Conservation (phyloP, 2,329 filamentous ascomycete species). For the Aspergillus floridensis region DNA sequence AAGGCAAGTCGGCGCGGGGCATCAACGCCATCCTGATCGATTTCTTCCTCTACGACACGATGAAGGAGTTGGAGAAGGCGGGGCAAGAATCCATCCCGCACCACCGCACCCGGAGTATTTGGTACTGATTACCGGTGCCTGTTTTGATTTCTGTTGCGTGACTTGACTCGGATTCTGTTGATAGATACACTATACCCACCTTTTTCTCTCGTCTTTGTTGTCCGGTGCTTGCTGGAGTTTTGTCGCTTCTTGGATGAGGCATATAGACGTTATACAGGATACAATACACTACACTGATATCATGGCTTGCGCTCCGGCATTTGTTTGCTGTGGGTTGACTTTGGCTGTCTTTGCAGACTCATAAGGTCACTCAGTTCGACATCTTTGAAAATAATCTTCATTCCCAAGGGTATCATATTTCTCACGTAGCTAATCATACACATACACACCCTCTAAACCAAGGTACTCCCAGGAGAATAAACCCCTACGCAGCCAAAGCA, state of each 20-base stretch:
- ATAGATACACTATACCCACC: conserved; percentile 1
- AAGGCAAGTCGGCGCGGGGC: conserved; percentile 24
- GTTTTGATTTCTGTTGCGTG: background rate
- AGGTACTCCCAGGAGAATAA: too few species aligned
- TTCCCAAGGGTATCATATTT: conserved; percentile 11
- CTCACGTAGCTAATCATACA: background rate
- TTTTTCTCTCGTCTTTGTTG: background rate
- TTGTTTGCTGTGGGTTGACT: too few species aligned
- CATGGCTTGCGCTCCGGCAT: too few species aligned
- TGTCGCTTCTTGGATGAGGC: too few species aligned
- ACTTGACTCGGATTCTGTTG: background rate
- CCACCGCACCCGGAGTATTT: conserved; percentile 88
- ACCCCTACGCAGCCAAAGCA: background rate
- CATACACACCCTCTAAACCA: too few species aligned
- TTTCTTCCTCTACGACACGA: conserved; percentile 93
- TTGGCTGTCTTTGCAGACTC: too few species aligned
- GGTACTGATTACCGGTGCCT: conserved; percentile 58
- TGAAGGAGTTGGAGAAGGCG: conserved; percentile 75
- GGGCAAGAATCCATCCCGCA: conserved; percentile 64
- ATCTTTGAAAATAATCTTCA: background rate
- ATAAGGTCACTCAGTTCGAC: too few species aligned
- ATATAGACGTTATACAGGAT: too few species aligned
- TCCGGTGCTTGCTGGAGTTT: background rate
- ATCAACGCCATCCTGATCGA: conserved; percentile 92
- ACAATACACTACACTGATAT: too few species aligned